Base-by-base conservation (phyloP, 805 yeast species). In the Debaryomyces tyrocola region DNA sequence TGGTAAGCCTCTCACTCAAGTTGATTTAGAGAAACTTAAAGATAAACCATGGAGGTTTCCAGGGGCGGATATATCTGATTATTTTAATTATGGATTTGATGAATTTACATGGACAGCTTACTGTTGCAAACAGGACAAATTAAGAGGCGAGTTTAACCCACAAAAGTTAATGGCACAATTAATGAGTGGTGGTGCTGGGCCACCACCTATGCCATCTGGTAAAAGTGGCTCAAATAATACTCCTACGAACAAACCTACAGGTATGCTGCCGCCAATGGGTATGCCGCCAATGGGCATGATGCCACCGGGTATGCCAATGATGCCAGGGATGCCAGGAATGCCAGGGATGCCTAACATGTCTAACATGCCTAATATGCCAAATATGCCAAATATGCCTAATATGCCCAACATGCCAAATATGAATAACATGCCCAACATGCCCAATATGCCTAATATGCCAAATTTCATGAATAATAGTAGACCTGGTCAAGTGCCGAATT, bases 41-140 rank as follows among this genome's bases (percentile, higher is more conserved):
- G 96, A 90, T 54, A 95, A 95, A 69, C 99, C 99, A 7, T 94
- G 99, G 99, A 80, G 99, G 62, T 83, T 87, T 53, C 97, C 98
- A 1, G 99, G 98, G 33, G 96, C 96, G 3, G 97, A 94, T 67
- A 70, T 89, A 35, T 80, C 96, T 6, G 98, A 94, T 65, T 95
- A 90, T 66, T 94, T 94, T 75, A 94, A 94, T 69, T 94, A 83
- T 60, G 99, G 99, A 1, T 94, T 94, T 62, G 96, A 94, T 63
- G 99, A 94, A 70, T 79, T 87, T 54, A 87, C 97, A 12, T 94
- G 99, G 99, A 83, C 87, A 45, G 90, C 91, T 20, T 94, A 94
- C 67, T 84, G 96, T 55, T 75, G 84, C 36, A 90, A 89, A 63
- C 97, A 91, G 60, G 96, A 91, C 63, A 84, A 82, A 54, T 59